Base-by-base conservation (phyloP, 441 rosid genomes). In the Sinapis alba region DNA sequence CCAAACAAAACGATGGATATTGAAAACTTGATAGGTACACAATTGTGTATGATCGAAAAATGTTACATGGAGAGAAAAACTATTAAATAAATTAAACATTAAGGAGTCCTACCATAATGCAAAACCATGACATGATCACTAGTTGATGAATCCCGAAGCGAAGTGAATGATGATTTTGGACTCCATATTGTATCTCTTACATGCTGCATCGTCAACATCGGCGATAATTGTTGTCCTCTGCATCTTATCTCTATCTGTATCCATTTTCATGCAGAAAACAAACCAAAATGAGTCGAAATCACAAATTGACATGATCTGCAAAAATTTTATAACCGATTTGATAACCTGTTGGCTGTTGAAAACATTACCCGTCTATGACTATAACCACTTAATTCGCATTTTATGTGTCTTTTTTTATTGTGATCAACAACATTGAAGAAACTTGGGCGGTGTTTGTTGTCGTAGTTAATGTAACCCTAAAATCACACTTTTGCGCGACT, bases 191-290 rank as follows among this genome's bases (percentile, higher is more conserved):
- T 78, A 73, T 94, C 98, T 79, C 99, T 88, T 57, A 94, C 94
- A 82, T 94, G 96, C 84, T 89, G 97, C 88, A 94, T 70, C 73
- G 98, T 90, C 85, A 89, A 84, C 86, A 78, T 78, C 27, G 96
- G 98, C 65, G 34, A 82, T 41, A 94, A 87, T 77, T 87, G 84
- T 68, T 90, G 92, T 82, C 99, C 99, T 84, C 88, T 86, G 80
- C 99, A 94, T 80, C 81, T 92, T 81, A 94, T 90, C 83, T 90
- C 99, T 79, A 92, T 57, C 99, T 94, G 94, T 85, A 79, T 81
- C 6, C 57, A 73, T 67, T 50, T 30, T 9, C 27, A 16, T 43
- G 6, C 23, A 68, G 38, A 51, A 73, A 30, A n/a, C 60, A 53
- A 66, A 53, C 64, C 60, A 51, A 78, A 38, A 38, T 0, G 8